A percentile compares a stretch with the other conserved stretches of the same genome.
These are phyloP conservation scores for Nemania sp. DNA, from an alignment of 2,329 filamentous ascomycete species.

Conservation along the genomic window DNA sequence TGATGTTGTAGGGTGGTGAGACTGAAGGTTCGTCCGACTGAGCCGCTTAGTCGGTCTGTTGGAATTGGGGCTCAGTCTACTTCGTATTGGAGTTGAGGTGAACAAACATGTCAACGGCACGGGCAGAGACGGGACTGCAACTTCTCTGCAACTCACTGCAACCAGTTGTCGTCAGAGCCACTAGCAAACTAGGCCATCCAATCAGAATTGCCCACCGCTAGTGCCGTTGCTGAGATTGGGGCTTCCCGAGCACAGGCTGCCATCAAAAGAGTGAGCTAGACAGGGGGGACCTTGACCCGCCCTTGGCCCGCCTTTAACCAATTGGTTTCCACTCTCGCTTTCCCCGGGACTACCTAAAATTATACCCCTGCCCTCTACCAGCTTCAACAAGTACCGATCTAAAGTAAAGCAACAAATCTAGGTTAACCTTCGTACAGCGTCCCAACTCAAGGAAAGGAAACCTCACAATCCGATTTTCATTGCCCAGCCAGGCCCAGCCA, in stretches of 20 bases:
- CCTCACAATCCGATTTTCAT: too few species aligned
- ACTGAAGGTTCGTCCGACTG: not conserved
- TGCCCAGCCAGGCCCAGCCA: not conserved
- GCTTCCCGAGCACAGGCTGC: not conserved
- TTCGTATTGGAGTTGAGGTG: not conserved
- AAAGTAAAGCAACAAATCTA: too few species aligned
- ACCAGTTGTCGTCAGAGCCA: constrained; percentile 26
- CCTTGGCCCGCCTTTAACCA: too few species aligned
- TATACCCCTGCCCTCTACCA: not conserved
- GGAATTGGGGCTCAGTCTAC: not conserved
- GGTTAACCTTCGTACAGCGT: too few species aligned
- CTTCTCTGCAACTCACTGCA: too few species aligned
- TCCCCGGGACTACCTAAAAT: not conserved
- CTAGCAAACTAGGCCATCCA: constrained; percentile 1
- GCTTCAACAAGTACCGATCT: too few species aligned
- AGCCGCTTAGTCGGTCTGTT: constrained; percentile 1
- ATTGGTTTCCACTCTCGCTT: not conserved
- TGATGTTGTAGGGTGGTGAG: not conserved
- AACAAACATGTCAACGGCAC: not conserved
- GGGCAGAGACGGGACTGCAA: too few species aligned
- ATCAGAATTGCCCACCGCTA: not conserved
- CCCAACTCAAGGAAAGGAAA: too few species aligned
- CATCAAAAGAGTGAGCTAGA: not conserved
- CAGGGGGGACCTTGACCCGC: not conserved
- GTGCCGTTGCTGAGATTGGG: not conserved